These are phyloP conservation scores for Pseudogymnoascus sp. DNA, from an alignment of 2,329 filamentous ascomycete genomes.

Conservation along the genomic window DNA sequence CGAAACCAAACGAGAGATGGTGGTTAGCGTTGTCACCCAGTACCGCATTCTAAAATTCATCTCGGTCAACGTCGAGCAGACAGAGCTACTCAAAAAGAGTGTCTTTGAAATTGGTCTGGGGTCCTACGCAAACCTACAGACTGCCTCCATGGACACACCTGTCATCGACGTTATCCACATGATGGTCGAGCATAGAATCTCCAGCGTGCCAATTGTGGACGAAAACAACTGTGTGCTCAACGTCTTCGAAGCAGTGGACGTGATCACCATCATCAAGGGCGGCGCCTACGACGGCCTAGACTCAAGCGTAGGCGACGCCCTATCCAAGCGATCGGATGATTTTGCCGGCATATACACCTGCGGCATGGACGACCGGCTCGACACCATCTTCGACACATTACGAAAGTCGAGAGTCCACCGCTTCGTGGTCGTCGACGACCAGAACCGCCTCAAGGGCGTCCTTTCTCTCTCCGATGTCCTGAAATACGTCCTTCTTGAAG, in stretches of 20 bases:
- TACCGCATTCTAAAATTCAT: slow-evolving; percentile 99
- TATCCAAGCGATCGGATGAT: slow-evolving; percentile 80
- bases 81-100: slow-evolving; percentile 80
- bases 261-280: slow-evolving; percentile 91
- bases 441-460: slow-evolving; percentile 77
- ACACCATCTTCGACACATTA: slow-evolving; percentile 95
- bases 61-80: slow-evolving; percentile 82
- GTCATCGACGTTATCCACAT: slow-evolving; percentile 92
- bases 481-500: slow-evolving; percentile 79
- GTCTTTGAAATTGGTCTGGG: slow-evolving; percentile 79
- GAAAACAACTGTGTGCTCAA: slow-evolving; percentile 73
- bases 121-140: slow-evolving; percentile 74
- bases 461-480: slow-evolving; percentile 94
- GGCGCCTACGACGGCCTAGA: slow-evolving; percentile 87
- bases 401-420: slow-evolving; percentile 91
- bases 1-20: slow-evolving; percentile 85
- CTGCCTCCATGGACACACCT: slow-evolving; percentile 79
- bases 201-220: slow-evolving; percentile 88
- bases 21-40: slow-evolving; percentile 95
- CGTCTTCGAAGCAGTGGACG: slow-evolving; percentile 95
- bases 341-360: slow-evolving; percentile 97
- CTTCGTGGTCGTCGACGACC: slow-evolving; percentile 86
- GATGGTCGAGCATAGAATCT: slow-evolving; percentile 90
- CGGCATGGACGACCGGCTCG: slow-evolving; percentile 81
- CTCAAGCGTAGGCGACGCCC: slow-evolving; percentile 78